A percentile compares a stretch with the other conserved stretches of the same genome.
These are phyloP conservation scores for Aquilaria malaccensis DNA, from an alignment of 345 rosid genomes.

Conservation along the genomic window DNA sequence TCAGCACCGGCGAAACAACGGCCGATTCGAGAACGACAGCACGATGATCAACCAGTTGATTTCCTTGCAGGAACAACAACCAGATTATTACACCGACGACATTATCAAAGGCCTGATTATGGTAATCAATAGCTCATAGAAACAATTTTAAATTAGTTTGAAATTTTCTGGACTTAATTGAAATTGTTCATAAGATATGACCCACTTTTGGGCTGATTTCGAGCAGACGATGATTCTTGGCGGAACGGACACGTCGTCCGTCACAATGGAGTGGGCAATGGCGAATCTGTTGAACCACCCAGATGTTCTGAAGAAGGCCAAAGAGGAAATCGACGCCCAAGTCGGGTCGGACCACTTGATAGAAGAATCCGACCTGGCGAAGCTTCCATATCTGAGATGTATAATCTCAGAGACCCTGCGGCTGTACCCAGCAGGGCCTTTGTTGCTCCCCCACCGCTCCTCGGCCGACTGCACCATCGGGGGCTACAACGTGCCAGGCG, in stretches of 20 bases:
- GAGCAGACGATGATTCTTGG: constrained; percentile 7
- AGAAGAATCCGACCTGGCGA: constrained; percentile 9
- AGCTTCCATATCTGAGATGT: constrained; percentile 10
- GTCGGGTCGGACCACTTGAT: constrained; percentile 10
- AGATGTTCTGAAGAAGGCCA: background rate
- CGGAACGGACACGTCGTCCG: constrained; percentile 7
- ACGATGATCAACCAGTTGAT: constrained; percentile 28
- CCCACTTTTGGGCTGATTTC: background rate
- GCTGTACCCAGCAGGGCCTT: constrained; percentile 5
- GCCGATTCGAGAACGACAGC: constrained; percentile 11
- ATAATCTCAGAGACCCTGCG: constrained; percentile 12
- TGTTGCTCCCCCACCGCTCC: constrained; percentile 13
- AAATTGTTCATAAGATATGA: background rate
- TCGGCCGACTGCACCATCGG: constrained; percentile 8
- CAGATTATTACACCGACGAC: constrained; percentile 21
- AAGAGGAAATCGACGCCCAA: constrained; percentile 1
- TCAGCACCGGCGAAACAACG: constrained; percentile 10
- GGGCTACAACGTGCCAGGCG: constrained; percentile 12
- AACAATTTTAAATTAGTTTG: too few species aligned
- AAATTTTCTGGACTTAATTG: background rate
- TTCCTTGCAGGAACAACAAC: constrained; percentile 26
- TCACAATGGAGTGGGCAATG: constrained; percentile 19
- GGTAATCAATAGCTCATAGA: background rate
- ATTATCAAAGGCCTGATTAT: constrained; percentile 14
- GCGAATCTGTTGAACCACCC: constrained; percentile 15